These are phyloP conservation scores for Fabrea salina DNA, from an alignment of 169 alveolate genomes.

Conservation along the genomic window DNA sequence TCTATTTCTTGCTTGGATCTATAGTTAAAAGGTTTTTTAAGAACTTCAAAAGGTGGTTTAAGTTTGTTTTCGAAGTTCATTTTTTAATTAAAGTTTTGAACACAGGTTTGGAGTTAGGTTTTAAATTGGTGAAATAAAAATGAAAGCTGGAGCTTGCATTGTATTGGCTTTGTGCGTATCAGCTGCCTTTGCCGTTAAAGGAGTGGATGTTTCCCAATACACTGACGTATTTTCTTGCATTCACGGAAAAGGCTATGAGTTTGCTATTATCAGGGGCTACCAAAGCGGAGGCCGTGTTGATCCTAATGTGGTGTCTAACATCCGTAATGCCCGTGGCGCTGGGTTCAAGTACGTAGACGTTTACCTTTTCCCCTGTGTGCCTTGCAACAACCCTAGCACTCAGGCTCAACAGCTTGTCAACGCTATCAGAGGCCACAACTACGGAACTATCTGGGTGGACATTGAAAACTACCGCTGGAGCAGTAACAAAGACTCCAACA, in stretches of 20 bases:
- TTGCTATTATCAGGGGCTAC: constrained; percentile 68
- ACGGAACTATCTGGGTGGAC: constrained; percentile 61
- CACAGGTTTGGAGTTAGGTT: too few relatives aligned
- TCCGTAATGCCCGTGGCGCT: constrained; percentile 48
- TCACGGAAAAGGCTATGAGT: constrained; percentile 40
- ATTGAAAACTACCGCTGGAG: constrained; percentile 60
- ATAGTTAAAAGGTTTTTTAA: too few relatives aligned
- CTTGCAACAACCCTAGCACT: constrained; percentile 16
- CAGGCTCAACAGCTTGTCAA: constrained; percentile 18
- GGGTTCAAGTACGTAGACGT: constrained; percentile 56
- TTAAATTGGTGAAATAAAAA: too few relatives aligned
- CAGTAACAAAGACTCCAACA: constrained; percentile 39
- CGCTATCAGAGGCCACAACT: neutral
- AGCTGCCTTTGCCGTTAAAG: constrained; percentile 15
- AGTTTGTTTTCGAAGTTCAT: too few relatives aligned
- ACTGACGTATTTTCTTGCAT: constrained; percentile 39
- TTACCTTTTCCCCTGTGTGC: constrained; percentile 57
- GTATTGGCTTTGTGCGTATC: neutral
- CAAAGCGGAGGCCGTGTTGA: constrained; percentile 58
- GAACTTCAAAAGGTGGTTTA: too few relatives aligned
- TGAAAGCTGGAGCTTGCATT: neutral
- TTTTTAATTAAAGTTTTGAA: too few relatives aligned
- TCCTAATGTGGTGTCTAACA: constrained; percentile 33
- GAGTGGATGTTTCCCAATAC: constrained; percentile 48
- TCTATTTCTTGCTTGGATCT: too few relatives aligned